phyloP scores from a whole-genome alignment of 2,329 filamentous ascomycete genomes.

The Huntiella omanensis region DNA sequence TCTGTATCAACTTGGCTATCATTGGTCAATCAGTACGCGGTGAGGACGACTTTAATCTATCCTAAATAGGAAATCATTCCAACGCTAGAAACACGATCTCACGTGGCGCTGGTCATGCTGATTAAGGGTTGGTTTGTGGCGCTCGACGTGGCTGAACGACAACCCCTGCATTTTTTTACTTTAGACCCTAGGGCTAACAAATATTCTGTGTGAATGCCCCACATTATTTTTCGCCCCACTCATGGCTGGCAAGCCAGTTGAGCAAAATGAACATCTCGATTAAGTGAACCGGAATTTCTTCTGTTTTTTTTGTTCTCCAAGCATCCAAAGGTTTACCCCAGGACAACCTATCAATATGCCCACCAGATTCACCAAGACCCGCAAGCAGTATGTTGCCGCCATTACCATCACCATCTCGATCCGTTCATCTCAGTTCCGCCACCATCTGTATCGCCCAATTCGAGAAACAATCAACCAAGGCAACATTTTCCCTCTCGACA shows the following conservation, averaged over 20 bases:
- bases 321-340: conserved; percentile 15
- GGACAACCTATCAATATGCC: conserved; percentile 36
- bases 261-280: conserved; percentile 11
- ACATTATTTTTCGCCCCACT: conserved; percentile 9
- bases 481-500: conserved; percentile 12
- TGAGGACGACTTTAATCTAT: not conserved
- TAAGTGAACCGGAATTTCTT: conserved; percentile 10
- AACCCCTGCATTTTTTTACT: not conserved
- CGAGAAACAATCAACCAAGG: not conserved
- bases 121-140: not conserved
- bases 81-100: conserved; percentile 4
- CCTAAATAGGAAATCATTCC: not conserved
- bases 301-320: conserved; percentile 10
- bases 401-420: too few relatives aligned
- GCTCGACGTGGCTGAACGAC: conserved; percentile 1
- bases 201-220: conserved; percentile 9
- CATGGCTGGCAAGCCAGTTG: conserved; percentile 4
- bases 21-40: not conserved
- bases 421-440: too few relatives aligned
- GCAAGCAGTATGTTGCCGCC: conserved; percentile 48
- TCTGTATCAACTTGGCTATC: too few relatives aligned
- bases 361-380: conserved; percentile 57
- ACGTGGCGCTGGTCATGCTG: not conserved
- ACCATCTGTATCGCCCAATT: too few relatives aligned
- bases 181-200: conserved; percentile 10